A percentile compares a stretch with the other conserved stretches of the same genome.
phyloP scores from a whole-genome alignment of 2,329 filamentous ascomycete species.

The Trichoderma atroviride region DNA sequence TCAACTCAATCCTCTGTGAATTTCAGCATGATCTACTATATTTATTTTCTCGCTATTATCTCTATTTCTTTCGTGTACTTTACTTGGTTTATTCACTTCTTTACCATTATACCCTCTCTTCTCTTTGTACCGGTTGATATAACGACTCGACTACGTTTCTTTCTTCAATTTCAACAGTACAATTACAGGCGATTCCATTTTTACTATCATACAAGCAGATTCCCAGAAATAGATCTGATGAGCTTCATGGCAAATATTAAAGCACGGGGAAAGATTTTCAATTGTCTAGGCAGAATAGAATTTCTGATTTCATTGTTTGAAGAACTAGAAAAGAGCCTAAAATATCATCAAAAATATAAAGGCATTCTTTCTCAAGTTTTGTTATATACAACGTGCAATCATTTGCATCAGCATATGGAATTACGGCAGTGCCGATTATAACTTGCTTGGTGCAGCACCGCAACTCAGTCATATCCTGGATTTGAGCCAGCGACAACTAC shows the following conservation, averaged over 20 bases:
- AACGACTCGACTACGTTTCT: not conserved
- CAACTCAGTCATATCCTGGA: not conserved
- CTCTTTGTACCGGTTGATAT: not conserved
- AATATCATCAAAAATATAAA: too few species aligned
- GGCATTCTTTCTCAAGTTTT: too few species aligned
- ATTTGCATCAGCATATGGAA: too few species aligned
- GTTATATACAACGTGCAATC: too few species aligned
- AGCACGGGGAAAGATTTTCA: not conserved
- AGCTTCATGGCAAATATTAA: not conserved
- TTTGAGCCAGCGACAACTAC: not conserved
- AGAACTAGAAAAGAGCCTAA: too few species aligned
- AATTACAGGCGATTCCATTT: not conserved
- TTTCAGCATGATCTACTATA: not conserved
- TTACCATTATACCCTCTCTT: not conserved
- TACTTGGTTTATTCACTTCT: not conserved
- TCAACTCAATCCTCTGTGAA: not conserved
- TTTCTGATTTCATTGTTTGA: not conserved
- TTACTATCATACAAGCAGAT: not conserved
- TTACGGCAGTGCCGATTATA: not conserved
- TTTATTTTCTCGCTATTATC: too few species aligned
- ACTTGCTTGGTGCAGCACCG: not conserved
- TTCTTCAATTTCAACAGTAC: not conserved
- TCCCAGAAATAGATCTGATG: not conserved
- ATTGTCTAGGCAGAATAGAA: not conserved
- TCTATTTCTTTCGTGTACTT: not conserved